Evolutionary conservation across 129 eudicot genomes (phyloP).

Genomic region (Kitagawia praeruptora): DNA sequence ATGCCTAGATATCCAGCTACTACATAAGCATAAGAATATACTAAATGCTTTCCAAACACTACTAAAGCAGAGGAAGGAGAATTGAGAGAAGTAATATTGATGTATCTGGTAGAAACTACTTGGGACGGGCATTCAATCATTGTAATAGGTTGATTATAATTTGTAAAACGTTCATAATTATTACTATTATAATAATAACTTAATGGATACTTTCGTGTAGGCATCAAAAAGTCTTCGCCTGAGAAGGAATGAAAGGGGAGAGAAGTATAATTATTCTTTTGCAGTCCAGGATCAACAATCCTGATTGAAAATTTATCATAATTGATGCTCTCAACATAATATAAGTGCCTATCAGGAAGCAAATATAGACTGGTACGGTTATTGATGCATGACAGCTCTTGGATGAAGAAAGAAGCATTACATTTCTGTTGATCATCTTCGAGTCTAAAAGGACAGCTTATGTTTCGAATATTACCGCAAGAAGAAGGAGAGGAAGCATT

Average conservation of each 20-base stretch:
- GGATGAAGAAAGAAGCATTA: not conserved
- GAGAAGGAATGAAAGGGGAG: no score
- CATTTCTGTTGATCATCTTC: slow-evolving; percentile 1
- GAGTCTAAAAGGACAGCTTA: not conserved
- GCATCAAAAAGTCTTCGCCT: no score
- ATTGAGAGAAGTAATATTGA: not conserved
- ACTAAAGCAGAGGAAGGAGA: not conserved
- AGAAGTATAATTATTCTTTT: no score
- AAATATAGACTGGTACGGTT: not conserved
- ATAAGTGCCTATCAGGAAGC: not conserved
- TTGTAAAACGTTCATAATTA: no score
- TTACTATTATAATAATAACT: no score
- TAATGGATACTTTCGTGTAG: no score
- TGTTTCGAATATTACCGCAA: not conserved
- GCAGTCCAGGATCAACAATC: not conserved
- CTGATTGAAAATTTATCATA: not conserved
- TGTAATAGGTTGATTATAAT: not conserved
- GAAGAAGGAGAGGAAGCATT: not conserved
- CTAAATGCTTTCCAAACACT: not conserved
- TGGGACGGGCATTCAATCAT: not conserved
- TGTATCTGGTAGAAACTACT: not conserved
- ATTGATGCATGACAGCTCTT: not conserved
- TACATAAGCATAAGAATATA: not conserved
- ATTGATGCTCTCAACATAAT: not conserved
- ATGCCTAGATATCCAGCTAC: not conserved